These are phyloP conservation scores for Eimeria tenella DNA, from an alignment of 169 alveolate genomes.

Conservation along the genomic window DNA sequence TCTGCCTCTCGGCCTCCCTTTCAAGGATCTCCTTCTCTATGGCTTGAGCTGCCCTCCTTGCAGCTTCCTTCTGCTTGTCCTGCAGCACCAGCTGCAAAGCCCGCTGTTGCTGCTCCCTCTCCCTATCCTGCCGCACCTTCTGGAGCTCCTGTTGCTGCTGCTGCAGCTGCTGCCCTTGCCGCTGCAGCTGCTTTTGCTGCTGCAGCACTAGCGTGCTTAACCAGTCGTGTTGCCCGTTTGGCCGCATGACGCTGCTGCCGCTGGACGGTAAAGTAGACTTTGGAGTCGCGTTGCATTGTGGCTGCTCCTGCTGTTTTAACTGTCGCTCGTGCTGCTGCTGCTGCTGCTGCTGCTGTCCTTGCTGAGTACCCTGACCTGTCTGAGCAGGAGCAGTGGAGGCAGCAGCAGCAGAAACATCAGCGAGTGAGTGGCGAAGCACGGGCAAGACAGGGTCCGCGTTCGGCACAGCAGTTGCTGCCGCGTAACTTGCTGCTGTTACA, in stretches of 20 bases:
- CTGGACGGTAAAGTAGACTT: background rate
- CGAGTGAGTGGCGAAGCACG: background rate
- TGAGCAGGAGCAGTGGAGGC: slow-evolving; percentile 15
- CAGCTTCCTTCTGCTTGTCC: slow-evolving; percentile 25
- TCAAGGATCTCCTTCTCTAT: background rate
- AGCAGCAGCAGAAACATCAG: slow-evolving; percentile 22
- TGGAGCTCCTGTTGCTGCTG: slow-evolving; percentile 6
- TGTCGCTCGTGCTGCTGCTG: background rate
- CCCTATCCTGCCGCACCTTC: background rate
- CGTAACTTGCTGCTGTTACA: background rate
- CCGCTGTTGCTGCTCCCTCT: slow-evolving; percentile 21
- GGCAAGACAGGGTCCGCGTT: background rate
- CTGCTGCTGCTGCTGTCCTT: slow-evolving; percentile 16
- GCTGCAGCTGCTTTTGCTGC: slow-evolving; percentile 37
- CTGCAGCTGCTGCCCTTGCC: slow-evolving; percentile 2
- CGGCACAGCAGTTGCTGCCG: background rate
- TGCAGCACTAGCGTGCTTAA: background rate
- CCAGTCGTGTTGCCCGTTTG: background rate
- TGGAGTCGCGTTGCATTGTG: background rate
- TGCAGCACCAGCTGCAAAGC: slow-evolving; percentile 10
- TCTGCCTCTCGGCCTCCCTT: background rate
- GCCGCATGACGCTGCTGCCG: background rate
- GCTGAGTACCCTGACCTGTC: background rate
- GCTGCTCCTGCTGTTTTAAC: slow-evolving; percentile 21
- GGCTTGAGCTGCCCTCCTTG: background rate